A percentile compares a stretch with the other conserved stretches of the same genome.
These are phyloP conservation scores for Talaromyces sp. DNA, from an alignment of 2,329 filamentous ascomycete genomes.

Conservation along the genomic window DNA sequence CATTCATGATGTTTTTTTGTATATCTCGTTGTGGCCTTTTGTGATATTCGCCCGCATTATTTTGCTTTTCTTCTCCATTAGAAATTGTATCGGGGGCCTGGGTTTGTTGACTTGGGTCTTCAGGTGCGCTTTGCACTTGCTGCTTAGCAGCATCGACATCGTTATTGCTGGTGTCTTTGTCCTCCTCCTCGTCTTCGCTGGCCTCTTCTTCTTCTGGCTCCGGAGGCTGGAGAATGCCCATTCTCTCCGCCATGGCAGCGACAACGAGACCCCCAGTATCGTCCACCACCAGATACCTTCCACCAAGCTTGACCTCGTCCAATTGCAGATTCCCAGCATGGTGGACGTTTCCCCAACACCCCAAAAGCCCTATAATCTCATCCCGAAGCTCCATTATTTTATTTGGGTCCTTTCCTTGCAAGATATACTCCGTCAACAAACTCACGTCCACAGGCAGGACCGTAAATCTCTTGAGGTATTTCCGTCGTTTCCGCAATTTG, in stretches of 20 bases:
- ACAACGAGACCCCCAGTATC: constrained; percentile 80
- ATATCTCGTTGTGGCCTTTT: constrained; percentile 1
- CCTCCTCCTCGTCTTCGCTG: constrained; percentile 8
- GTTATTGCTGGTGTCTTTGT: constrained; percentile 11
- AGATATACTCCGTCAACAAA: constrained; percentile 67
- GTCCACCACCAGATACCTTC: constrained; percentile 76
- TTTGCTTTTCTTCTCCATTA: not conserved
- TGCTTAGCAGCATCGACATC: not conserved
- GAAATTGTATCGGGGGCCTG: not conserved
- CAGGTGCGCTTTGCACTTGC: not conserved
- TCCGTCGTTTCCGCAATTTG: constrained; percentile 86
- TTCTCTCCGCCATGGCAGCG: constrained; percentile 79
- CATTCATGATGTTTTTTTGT: constrained; percentile 29
- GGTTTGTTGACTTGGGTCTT: not conserved
- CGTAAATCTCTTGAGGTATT: constrained; percentile 85
- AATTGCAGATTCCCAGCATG: constrained; percentile 48
- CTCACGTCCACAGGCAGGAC: constrained; percentile 77
- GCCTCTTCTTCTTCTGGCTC: constrained; percentile 22
- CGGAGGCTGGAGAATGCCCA: constrained; percentile 67
- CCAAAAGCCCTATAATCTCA: constrained; percentile 73
- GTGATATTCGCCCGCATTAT: constrained; percentile 5
- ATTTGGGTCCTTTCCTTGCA: constrained; percentile 71
- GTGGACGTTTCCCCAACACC: constrained; percentile 87
- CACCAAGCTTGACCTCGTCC: constrained; percentile 37
- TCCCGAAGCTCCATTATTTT: constrained; percentile 83